Percentiles rank a stretch among this genome's conserved stretches.
Conservation (phyloP, 164 flowering plant genomes). For the Sextonia rubra region DNA sequence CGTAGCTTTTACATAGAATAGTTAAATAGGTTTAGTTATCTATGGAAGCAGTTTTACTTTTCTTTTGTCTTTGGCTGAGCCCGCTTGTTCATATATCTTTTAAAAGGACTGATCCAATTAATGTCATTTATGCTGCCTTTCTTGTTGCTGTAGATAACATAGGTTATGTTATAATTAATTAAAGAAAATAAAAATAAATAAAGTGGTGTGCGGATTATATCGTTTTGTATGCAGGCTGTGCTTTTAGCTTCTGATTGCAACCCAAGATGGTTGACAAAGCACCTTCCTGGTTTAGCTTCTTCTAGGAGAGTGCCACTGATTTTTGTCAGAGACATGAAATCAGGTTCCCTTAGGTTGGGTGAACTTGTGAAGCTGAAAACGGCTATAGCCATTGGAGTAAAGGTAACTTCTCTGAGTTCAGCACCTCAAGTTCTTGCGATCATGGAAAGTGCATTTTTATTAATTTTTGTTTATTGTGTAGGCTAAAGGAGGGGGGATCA, state of each 20-base stretch:
- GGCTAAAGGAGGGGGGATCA: constrained; percentile 56
- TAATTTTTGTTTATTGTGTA: constrained; percentile 14
- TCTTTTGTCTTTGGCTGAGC: too few relatives aligned
- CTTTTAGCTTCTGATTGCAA: constrained; percentile 75
- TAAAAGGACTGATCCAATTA: too few relatives aligned
- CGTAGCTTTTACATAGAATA: too few relatives aligned
- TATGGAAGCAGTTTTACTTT: too few relatives aligned
- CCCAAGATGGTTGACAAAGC: constrained; percentile 65
- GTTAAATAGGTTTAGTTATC: too few relatives aligned
- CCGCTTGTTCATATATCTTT: too few relatives aligned
- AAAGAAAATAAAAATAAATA: too few relatives aligned
- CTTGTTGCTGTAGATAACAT: too few relatives aligned
- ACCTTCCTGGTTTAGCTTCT: constrained; percentile 63
- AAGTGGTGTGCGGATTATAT: not conserved
- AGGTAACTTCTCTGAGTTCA: constrained; percentile 33
- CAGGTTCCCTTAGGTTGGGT: constrained; percentile 71
- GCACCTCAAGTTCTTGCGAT: too few relatives aligned
- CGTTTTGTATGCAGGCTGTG: constrained; percentile 44
- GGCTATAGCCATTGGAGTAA: constrained; percentile 78
- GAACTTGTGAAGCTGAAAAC: constrained; percentile 73
- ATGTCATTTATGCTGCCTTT: too few relatives aligned
- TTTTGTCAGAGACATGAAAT: constrained; percentile 48
- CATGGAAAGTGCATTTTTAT: not conserved
- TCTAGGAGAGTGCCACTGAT: constrained; percentile 70
- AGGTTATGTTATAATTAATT: too few relatives aligned